Base-by-base conservation (phyloP, 345 rosid genomes). In the Brassica carinata region DNA sequence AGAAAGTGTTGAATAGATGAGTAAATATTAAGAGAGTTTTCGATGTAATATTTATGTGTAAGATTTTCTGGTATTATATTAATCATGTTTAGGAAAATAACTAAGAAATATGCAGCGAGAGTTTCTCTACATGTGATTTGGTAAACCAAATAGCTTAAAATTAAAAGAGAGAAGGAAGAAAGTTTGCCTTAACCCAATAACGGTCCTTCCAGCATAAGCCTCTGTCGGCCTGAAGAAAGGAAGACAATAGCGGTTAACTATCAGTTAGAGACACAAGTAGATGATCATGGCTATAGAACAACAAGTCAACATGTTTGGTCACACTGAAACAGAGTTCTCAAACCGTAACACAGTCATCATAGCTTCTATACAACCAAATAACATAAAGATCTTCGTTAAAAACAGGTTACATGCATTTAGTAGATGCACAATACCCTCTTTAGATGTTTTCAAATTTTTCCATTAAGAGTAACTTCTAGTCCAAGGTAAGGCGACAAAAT, bases 121-220 rank as follows among this genome's bases (percentile, higher is more conserved):
- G 29, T 18, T 55, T 57, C 62, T 17, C 63, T 19, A 18, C 11
- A 18, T 58, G 64, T 59, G 64, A 59, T 59, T 23, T 23, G 10
- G 5, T 33, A 66, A 66, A 66, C 6, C 2, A 62, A 61, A 38
- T 17, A n/a, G 9, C 13, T 10, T 58, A 18, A 68, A 69, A 26
- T 45, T 53, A 33, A 10, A 62, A 51, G 8, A 26, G 48, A 14
- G 29, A 69, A 74, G 8, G n/a, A 72, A 59, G 72, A 68, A 69
- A 64, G 90, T 92, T 85, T 93, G 87, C 99, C 99, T 95, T 95
- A 85, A 93, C 90, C 98, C 99, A 95, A 67, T 91, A 93, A 4
- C 98, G 96, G 68, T 91, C 98, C 85, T 83, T 91, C 91, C 89
- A 91, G 73, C 69, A 14, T 85, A 96, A 74, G 76, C 77, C 84